A percentile compares a stretch with the other conserved stretches of the same genome.
Evolutionary conservation across 495 filamentous ascomycete species (phyloP).

Genomic region (Glarea lozoyensis): DNA sequence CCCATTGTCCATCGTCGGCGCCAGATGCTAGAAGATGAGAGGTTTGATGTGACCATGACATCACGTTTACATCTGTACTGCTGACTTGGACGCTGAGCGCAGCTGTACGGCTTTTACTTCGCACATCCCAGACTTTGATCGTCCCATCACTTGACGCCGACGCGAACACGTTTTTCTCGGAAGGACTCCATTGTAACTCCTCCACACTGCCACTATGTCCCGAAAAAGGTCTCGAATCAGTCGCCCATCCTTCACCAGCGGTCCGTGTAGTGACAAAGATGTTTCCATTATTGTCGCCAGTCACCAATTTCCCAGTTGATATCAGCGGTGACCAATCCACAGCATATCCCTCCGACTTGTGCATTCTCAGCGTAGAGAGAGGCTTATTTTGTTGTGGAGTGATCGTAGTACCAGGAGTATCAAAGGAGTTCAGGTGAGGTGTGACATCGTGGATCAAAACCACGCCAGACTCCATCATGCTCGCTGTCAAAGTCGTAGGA

Average conservation of each 20-base stretch:
- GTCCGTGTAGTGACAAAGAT: slow-evolving; percentile 83
- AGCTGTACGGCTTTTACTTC: slow-evolving; percentile 76
- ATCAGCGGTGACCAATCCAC: slow-evolving; percentile 86
- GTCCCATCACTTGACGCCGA: slow-evolving; percentile 90
- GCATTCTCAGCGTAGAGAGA: slow-evolving; percentile 75
- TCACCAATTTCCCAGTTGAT: slow-evolving; percentile 68
- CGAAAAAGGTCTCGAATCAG: slow-evolving; percentile 67
- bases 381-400: slow-evolving; percentile 78
- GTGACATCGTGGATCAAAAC: slow-evolving; percentile 92
- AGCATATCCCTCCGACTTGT: slow-evolving; percentile 89
- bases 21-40: slow-evolving; percentile 85
- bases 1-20: slow-evolving; percentile 90
- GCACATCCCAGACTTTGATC: slow-evolving; percentile 90
- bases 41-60: slow-evolving; percentile 84
- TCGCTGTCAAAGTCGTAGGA: slow-evolving; percentile 74
- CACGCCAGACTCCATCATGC: slow-evolving; percentile 81
- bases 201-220: slow-evolving; percentile 83
- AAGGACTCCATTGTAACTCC: slow-evolving; percentile 93
- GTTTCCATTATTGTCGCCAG: slow-evolving; percentile 80
- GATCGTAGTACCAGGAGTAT: slow-evolving; percentile 72
- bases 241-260: slow-evolving; percentile 80
- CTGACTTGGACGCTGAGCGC: slow-evolving; percentile 80
- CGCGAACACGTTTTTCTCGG: slow-evolving; percentile 84
- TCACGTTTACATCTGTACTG: slow-evolving; percentile 83
- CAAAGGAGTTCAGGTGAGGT: slow-evolving; percentile 76